phyloP scores from a whole-genome alignment of 495 filamentous ascomycete genomes.

The Parachaetomium inaequale region DNA sequence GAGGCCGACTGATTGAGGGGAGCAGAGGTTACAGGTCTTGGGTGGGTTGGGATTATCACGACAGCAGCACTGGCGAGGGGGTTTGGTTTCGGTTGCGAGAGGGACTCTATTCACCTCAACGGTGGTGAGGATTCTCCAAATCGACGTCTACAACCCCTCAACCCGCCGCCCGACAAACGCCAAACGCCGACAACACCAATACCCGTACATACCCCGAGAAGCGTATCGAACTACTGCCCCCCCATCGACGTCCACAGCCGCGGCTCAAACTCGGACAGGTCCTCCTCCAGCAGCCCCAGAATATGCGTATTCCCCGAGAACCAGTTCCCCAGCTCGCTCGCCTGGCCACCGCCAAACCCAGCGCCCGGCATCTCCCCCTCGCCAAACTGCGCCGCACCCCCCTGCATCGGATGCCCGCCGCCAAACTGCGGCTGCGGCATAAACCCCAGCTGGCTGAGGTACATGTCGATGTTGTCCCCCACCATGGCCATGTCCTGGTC shows the following conservation, averaged over 20 bases:
- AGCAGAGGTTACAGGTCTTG: background rate
- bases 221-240: background rate
- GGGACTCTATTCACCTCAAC: background rate
- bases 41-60: background rate
- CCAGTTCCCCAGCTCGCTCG: slow-evolving; percentile 59
- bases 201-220: background rate
- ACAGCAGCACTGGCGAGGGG: background rate
- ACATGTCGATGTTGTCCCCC: slow-evolving; percentile 61
- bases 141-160: background rate
- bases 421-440: slow-evolving; percentile 48
- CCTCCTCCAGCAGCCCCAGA: slow-evolving; percentile 60
- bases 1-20: slow-evolving; percentile 49
- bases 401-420: background rate
- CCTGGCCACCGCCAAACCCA: slow-evolving; percentile 31
- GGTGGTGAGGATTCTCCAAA: background rate
- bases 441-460: slow-evolving; percentile 60
- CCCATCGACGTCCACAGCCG: slow-evolving; percentile 28
- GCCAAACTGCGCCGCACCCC: slow-evolving; percentile 2
- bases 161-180: background rate
- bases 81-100: background rate
- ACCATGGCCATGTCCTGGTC: slow-evolving; percentile 45
- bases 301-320: slow-evolving; percentile 65
- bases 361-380: slow-evolving; percentile 10
- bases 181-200: background rate
- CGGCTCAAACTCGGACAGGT: slow-evolving; percentile 49